These are phyloP conservation scores for Diaporthe australafricana DNA, from an alignment of 2,329 filamentous ascomycete species.

Conservation along the genomic window DNA sequence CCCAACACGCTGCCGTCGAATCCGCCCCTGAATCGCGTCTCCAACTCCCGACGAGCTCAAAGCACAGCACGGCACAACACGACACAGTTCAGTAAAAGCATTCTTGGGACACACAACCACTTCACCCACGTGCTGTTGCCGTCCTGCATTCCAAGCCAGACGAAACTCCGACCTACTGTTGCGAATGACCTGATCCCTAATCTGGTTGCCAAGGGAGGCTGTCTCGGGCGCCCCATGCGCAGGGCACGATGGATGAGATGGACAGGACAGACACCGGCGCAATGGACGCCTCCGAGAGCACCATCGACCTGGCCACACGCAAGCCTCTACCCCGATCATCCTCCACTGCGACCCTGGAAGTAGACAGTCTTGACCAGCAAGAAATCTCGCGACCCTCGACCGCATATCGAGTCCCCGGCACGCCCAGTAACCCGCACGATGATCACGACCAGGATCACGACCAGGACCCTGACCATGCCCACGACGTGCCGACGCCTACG, in stretches of 20 bases:
- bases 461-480: background rate
- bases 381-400: constrained; percentile 33
- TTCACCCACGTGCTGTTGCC: background rate
- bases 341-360: constrained; percentile 27
- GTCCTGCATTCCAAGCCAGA: background rate
- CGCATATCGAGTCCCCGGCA: constrained; percentile 28
- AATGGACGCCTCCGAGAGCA: constrained; percentile 32
- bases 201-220: constrained; percentile 27
- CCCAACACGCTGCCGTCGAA: constrained; percentile 18
- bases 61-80: background rate
- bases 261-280: constrained; percentile 12
- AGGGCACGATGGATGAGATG: constrained; percentile 8
- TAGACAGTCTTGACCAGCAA: constrained; percentile 12
- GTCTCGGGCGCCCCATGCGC: constrained; percentile 26
- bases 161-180: background rate
- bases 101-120: background rate
- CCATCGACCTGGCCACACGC: constrained; percentile 28
- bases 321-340: constrained; percentile 33
- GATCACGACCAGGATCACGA: constrained; percentile 1
- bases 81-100: background rate
- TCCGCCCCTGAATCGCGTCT: constrained; percentile 25
- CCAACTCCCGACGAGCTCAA: constrained; percentile 4
- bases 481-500: constrained; percentile 32
- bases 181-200: constrained; percentile 18
- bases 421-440: background rate